These are phyloP conservation scores for Lactarius hatsudake DNA, from an alignment of 768 basidiomycete species.

Conservation along the genomic window DNA sequence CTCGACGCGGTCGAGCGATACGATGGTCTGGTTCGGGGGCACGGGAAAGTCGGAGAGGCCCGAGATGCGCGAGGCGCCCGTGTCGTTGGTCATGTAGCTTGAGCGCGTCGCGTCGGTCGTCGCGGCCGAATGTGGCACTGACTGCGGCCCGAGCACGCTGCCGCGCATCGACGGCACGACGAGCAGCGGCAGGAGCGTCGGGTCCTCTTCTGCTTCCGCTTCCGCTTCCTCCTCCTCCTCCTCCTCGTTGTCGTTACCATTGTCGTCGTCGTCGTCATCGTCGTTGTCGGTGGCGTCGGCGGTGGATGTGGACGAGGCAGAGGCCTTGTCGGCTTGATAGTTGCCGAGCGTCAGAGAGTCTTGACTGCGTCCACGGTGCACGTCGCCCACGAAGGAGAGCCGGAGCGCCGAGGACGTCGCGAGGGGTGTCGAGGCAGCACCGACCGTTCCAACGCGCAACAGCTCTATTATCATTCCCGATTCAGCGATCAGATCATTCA, in stretches of 20 bases:
- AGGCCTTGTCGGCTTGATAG: too few relatives aligned
- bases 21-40: constrained; percentile 44
- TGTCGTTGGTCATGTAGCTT: constrained; percentile 61
- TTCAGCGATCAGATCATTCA: constrained; percentile 2
- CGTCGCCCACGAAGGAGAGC: constrained; percentile 30
- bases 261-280: background rate
- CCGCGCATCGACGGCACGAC: constrained; percentile 18
- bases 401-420: constrained; percentile 39
- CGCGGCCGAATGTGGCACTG: constrained; percentile 33
- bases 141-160: constrained; percentile 16
- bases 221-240: background rate
- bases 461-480: constrained; percentile 35
- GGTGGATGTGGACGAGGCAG: background rate
- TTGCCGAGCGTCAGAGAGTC: constrained; percentile 12
- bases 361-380: constrained; percentile 11
- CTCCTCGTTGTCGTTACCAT: background rate
- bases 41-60: constrained; percentile 69
- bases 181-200: constrained; percentile 23
- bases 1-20: constrained; percentile 13
- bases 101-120: constrained; percentile 36
- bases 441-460: constrained; percentile 51
- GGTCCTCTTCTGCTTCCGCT: background rate
- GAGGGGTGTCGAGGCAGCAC: constrained; percentile 50
- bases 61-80: constrained; percentile 61
- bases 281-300: background rate